Evolutionary conservation across 176 grass and related monocot species (phyloP), one percentile per base, ranked within the genome.

Genomic region (Alopecurus myosuroides): DNA sequence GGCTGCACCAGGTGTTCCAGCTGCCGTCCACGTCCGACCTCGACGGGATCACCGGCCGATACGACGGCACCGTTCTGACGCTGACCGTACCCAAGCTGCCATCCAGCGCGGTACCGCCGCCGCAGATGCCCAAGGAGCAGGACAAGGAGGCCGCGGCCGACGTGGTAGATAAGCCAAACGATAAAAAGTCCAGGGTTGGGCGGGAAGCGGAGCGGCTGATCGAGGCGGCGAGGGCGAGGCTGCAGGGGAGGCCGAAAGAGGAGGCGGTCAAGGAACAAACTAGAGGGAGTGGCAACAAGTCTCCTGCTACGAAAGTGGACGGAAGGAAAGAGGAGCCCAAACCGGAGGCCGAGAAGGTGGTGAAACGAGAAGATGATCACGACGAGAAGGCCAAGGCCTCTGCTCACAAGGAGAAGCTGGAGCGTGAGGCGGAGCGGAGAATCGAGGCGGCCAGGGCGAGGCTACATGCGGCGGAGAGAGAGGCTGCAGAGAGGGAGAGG

Each of bases 1-100:
- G 53, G 26, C 45, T 92, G 17, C 49, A 88, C 58, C 56, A 78
- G 71, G 76, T 46, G 56, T 85, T 95, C 65, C 86, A 88, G 74
- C 86, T 93, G 53, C 89, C 93, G 5, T 8, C 14, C 7, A 83
- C 83, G 26, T 86, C 77, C 34, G 56, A 93, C 81, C 58, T 88
- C 42, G 86, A 90, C 41, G 63, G 68, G 23, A 85, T 95, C 73
- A 58, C 79, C 30, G 82, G 83, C 20, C 72, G 76, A 48, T 85
- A 88, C 56, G 85, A 84, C 62, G 51, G 68, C 10, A 72, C 25
- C 12, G 52, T 72, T 79, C 85, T 98, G 55, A 49, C 83, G 29
- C 34, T 95, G 72, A 85, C 41, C 26, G 70, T 95, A 41, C 89
- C 91, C 34, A 93, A 77, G 87, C 52, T 62, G 57, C 78, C 78